A percentile compares a stretch with the other conserved stretches of the same genome.
Conservation (phyloP, 2,329 filamentous ascomycete species). For the Talaromyces sp. region DNA sequence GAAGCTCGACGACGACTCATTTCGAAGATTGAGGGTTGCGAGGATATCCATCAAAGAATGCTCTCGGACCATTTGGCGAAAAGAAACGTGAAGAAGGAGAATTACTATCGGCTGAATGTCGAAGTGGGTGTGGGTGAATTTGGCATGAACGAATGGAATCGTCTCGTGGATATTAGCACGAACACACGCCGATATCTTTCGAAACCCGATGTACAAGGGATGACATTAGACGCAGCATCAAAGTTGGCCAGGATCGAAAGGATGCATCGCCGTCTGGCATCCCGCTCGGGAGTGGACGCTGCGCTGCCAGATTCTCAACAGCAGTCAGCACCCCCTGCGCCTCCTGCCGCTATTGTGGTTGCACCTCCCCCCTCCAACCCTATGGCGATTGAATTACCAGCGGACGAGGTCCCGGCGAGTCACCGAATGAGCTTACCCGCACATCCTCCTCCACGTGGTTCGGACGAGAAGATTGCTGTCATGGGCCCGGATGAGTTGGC, state of each 20-base stretch:
- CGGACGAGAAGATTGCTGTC: constrained; percentile 67
- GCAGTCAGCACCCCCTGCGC: constrained; percentile 21
- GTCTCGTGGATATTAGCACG: constrained; percentile 91
- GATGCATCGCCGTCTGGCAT: constrained; percentile 66
- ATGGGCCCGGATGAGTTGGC: constrained; percentile 53
- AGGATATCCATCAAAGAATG: constrained; percentile 86
- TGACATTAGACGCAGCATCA: constrained; percentile 70
- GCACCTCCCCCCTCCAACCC: constrained; percentile 38
- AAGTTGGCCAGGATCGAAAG: constrained; percentile 81
- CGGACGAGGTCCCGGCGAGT: constrained; percentile 41
- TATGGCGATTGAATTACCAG: constrained; percentile 57
- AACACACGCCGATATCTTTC: constrained; percentile 80
- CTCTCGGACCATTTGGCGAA: constrained; percentile 69
- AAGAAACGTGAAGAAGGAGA: constrained; percentile 76
- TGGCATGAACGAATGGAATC: constrained; percentile 97
- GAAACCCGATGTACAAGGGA: constrained; percentile 67
- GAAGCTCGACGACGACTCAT: constrained; percentile 83
- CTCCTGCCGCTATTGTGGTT: constrained; percentile 29
- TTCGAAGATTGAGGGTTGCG: constrained; percentile 90
- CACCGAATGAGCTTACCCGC: constrained; percentile 24
- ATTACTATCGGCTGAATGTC: constrained; percentile 96
- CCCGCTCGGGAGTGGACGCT: constrained; percentile 38
- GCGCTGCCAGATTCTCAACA: constrained; percentile 13
- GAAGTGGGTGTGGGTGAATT: constrained; percentile 95
- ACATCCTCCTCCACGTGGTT: constrained; percentile 38